Evolutionary conservation across 116 monocot genomes (phyloP), one percentile per base, ranked within the genome.

Genomic region (Phalaenopsis hybrid): DNA sequence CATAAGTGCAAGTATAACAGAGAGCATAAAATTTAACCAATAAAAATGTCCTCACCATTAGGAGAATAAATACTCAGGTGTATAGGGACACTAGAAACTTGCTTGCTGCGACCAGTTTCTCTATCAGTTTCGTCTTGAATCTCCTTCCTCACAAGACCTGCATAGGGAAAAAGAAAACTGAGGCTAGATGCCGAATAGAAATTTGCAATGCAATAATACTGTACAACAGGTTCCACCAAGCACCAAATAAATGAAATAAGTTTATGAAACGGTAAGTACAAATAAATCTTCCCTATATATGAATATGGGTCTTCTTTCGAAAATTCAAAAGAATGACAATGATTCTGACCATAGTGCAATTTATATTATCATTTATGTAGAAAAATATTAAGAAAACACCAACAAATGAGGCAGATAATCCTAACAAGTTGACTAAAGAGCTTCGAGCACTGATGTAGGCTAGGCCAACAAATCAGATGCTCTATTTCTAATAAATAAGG

Each of bases 81-180:
- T 78, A 95, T 95, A 18, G 95, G 95, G 79, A 95, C 88, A 79
- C 85, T 85, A 78, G 95, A 95, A 51, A 95, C 88, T 83, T 83
- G 86, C 77, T 95, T 95, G 10, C 77, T 63, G 37, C 88, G 92
- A n/a, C 95, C 95, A 69, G 95, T 95, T 80, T 89, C 91, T 83
- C 95, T 83, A 73, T 95, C 95, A 87, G 95, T 95, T 85, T 95
- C 95, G 87, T 95, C 95, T 84, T 89, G 76, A 74, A 95, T 95
- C 83, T 95, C 95, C 80, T 95, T 89, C 75, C 95, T 89, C 44
- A 95, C 95, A 87, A 87, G 87, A 83, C 87, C 95, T 95, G 88
- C 82, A 86, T 33, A 17, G 59, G 65, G 2, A 63, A 12, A 57
- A 80, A 20, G 7, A 57, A 80, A 20, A 16, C 18, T 28, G 25